Percentiles rank a stretch among this genome's conserved stretches.
Conservation (phyloP, 2,329 filamentous ascomycete genomes). For the Cladophialophora exuberans region DNA sequence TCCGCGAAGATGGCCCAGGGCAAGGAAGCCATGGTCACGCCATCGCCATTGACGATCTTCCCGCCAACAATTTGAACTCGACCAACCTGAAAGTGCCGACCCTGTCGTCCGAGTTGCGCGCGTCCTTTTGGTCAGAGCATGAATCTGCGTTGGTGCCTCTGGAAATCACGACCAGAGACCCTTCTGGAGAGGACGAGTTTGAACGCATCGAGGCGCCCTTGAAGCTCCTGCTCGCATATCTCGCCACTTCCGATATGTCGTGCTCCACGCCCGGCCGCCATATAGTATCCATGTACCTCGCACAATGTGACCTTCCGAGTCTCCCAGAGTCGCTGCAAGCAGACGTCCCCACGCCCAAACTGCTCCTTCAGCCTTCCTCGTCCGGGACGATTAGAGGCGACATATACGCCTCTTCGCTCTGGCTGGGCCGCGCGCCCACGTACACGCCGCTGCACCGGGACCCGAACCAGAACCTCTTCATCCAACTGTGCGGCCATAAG, state of each 20-base stretch:
- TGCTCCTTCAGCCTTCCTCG: conserved; percentile 29
- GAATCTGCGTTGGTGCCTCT: conserved; percentile 59
- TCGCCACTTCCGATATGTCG: conserved; percentile 27
- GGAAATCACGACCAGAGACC: conserved; percentile 53
- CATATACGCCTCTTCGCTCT: conserved; percentile 83
- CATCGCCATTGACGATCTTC: background rate
- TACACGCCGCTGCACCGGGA: conserved; percentile 91
- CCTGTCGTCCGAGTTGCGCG: conserved; percentile 24
- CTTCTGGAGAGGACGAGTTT: conserved; percentile 39
- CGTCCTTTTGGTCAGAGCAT: conserved; percentile 40
- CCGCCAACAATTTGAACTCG: background rate
- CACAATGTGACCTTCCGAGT: conserved; percentile 73
- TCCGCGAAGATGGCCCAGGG: conserved; percentile 50
- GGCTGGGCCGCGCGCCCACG: conserved; percentile 84
- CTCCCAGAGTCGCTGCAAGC: conserved; percentile 65
- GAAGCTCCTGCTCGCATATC: conserved; percentile 64
- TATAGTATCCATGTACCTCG: conserved; percentile 73
- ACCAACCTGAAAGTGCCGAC: background rate
- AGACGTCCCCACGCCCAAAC: conserved; percentile 68
- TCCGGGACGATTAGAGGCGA: conserved; percentile 77
- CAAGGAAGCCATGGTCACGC: too few species aligned
- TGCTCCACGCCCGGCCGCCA: conserved; percentile 22
- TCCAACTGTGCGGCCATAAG: conserved; percentile 78
- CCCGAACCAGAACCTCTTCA: conserved; percentile 91
- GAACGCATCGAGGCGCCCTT: conserved; percentile 56